Base-by-base conservation (phyloP, 371 early-diverging fungal genomes). In the Dichotomocladium elegans region DNA sequence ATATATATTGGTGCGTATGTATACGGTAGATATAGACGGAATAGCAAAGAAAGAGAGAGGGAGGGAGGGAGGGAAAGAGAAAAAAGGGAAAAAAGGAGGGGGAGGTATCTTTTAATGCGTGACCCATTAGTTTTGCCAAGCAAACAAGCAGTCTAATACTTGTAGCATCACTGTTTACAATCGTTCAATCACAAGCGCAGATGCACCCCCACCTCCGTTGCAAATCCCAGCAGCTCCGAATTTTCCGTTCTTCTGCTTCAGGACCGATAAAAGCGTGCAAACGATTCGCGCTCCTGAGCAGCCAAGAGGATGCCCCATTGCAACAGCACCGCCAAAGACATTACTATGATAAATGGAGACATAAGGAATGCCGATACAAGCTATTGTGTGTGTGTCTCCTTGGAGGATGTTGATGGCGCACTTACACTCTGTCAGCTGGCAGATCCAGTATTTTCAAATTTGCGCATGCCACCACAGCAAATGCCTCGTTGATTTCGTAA, bases 401-500 rank as follows among this genome's bases (percentile, higher is more conserved):
- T 15, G 29, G 14, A 27, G 37, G 35, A 30, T 46, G 19, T 12
- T 27, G 31, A n/a, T n/a, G n/a, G n/a, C n/a, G 1, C 15, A 54
- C 65, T 56, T 65, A 65, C 58, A 98, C 86, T 53, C 90, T 91
- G 22, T 84, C 85, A 12, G 65, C 59, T 44, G 66, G 65, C 31
- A 98, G 72, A 30, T 74, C 80, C 49, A 98, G 69, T 9, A 91
- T 74, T 71, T 90, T 86, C 60, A 77, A 74, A 76, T 97, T 97
- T 58, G 93, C 96, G 40, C 94, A 77, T 2, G 91, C 93, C 15
- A 97, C 98, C 5, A 93, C 94, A 3, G 94, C 84, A 75, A 98
- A 99, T 12, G 99, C 99, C 77, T 99, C 99, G 76, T 99, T 99
- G 73, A 99, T 85, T 79, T 99, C 95, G 58, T 85, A 87, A 58